These are phyloP conservation scores for Epichloe elymi DNA, from an alignment of 2,329 filamentous ascomycete genomes.

Conservation along the genomic window DNA sequence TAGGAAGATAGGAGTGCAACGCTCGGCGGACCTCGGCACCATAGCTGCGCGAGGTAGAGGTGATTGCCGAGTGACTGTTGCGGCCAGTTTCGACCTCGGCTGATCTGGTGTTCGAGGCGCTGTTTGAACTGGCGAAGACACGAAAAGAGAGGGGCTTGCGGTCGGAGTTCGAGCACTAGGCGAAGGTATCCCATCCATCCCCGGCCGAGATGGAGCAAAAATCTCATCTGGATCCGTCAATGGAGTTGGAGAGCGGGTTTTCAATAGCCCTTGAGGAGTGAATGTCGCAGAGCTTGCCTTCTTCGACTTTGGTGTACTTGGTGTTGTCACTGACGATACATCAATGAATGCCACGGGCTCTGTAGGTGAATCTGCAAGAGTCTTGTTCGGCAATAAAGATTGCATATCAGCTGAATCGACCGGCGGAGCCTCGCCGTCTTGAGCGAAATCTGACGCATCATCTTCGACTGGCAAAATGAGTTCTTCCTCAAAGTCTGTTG, in stretches of 20 bases:
- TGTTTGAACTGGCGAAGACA: neutral
- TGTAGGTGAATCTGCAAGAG: neutral
- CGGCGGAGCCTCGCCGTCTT: neutral
- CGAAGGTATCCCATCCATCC: neutral
- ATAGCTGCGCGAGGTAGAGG: neutral
- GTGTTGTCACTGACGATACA: neutral
- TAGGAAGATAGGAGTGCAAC: conserved; percentile 5
- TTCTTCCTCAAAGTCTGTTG: neutral
- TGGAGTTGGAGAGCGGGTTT: neutral
- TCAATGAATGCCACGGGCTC: neutral
- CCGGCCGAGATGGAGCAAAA: neutral
- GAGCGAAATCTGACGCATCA: neutral
- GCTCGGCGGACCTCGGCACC: conserved; percentile 4
- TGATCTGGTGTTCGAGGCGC: conserved; percentile 2
- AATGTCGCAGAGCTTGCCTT: neutral
- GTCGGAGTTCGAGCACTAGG: neutral
- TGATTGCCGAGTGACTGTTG: neutral
- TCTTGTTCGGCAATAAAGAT: neutral
- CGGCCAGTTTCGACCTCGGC: neutral
- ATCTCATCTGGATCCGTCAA: neutral
- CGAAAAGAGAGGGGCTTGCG: conserved; percentile 1
- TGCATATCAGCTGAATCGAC: neutral
- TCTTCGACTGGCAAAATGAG: neutral
- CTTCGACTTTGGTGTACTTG: neutral
- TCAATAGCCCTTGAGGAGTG: neutral